A percentile compares a stretch with the other conserved stretches of the same genome.
Evolutionary conservation across 2,329 filamentous ascomycete genomes (phyloP).

Genomic region (Colletotrichum tropicale): DNA sequence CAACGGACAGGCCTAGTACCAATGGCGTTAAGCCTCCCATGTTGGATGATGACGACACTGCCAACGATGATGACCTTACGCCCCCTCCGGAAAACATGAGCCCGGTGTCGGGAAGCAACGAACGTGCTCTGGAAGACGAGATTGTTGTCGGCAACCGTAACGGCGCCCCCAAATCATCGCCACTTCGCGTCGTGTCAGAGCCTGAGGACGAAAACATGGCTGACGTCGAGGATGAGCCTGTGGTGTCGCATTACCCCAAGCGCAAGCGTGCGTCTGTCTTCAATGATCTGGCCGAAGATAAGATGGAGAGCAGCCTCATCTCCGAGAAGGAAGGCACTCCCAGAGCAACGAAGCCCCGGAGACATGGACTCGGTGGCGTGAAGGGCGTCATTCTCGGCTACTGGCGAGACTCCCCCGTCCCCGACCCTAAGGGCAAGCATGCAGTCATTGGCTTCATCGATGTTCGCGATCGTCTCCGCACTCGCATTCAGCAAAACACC

Average conservation of each 20-base stretch:
- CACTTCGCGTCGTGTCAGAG: constrained; percentile 35
- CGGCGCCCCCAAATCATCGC: constrained; percentile 38
- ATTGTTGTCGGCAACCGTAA: constrained; percentile 55
- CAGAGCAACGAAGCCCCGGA: constrained; percentile 9
- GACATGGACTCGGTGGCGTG: constrained; percentile 29
- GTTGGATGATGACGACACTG: constrained; percentile 37
- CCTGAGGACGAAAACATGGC: constrained; percentile 49
- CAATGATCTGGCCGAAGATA: constrained; percentile 53
- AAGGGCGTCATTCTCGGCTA: constrained; percentile 60
- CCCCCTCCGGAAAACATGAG: constrained; percentile 44
- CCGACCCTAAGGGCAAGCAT: constrained; percentile 55
- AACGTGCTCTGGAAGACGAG: constrained; percentile 52
- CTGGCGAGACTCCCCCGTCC: constrained; percentile 63
- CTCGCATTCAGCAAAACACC: constrained; percentile 57
- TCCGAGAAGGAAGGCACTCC: constrained; percentile 30
- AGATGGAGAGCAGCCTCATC: constrained; percentile 40
- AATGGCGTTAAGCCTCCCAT: constrained; percentile 23
- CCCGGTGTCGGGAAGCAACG: constrained; percentile 42
- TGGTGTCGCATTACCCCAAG: constrained; percentile 53
- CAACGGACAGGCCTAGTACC: constrained; percentile 20
- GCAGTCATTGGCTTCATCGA: constrained; percentile 68
- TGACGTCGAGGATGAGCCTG: constrained; percentile 42
- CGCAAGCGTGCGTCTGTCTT: constrained; percentile 55
- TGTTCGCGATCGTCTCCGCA: constrained; percentile 63
- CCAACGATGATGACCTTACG: constrained; percentile 48